These are phyloP conservation scores for Fusarium gaditjirri DNA, from an alignment of 2,329 filamentous ascomycete genomes.

Conservation along the genomic window DNA sequence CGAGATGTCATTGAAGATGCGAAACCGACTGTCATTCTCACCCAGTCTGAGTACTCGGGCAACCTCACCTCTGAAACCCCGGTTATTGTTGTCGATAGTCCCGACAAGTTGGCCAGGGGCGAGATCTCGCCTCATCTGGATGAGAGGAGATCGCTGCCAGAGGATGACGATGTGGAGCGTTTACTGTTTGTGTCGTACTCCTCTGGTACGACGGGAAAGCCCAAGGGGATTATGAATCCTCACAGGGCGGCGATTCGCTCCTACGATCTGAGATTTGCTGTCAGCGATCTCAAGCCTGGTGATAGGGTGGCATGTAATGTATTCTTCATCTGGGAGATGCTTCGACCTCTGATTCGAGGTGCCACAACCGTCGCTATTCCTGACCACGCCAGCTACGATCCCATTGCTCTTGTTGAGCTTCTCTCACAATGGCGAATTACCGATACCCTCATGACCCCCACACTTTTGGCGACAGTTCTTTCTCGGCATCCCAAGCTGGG, in stretches of 20 bases:
- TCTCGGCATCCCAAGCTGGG: constrained; percentile 74
- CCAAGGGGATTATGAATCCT: constrained; percentile 85
- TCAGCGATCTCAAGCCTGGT: constrained; percentile 76
- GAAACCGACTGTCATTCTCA: constrained; percentile 75
- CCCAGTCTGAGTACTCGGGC: constrained; percentile 69
- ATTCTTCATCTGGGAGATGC: constrained; percentile 87
- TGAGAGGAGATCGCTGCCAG: constrained; percentile 63
- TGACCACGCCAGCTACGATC: constrained; percentile 82
- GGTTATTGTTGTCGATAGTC: constrained; percentile 71
- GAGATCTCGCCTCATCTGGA: constrained; percentile 47
- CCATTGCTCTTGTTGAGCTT: constrained; percentile 76
- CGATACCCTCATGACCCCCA: constrained; percentile 86
- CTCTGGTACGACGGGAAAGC: constrained; percentile 79
- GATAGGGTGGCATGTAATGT: constrained; percentile 89
- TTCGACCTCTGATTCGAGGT: constrained; percentile 79
- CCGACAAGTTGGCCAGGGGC: constrained; percentile 44
- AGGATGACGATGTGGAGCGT: constrained; percentile 75
- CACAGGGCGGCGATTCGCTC: constrained; percentile 79
- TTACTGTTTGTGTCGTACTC: constrained; percentile 85
- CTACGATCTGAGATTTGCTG: constrained; percentile 75
- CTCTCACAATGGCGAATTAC: constrained; percentile 74
- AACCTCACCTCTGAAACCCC: constrained; percentile 73
- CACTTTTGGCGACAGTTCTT: constrained; percentile 78
- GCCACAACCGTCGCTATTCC: constrained; percentile 81
- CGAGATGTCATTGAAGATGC: constrained; percentile 83